Percentiles rank a stretch among this genome's conserved stretches.
Conservation (phyloP, 2,329 filamentous ascomycete genomes). For the Neonectria ditissima region DNA sequence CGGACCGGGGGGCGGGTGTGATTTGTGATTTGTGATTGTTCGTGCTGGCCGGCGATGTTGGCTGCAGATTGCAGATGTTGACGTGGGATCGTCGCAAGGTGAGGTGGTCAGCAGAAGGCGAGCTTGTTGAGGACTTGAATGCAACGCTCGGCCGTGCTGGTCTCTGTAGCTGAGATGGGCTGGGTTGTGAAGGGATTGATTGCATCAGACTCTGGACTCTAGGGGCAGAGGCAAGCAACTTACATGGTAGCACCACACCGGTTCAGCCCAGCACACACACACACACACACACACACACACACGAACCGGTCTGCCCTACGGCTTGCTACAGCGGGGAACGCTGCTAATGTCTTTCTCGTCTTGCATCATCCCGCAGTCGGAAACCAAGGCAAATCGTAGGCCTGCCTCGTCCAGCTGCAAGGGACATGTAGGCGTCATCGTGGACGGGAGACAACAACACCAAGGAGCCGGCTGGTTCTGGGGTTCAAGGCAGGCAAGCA, state of each 20-base stretch:
- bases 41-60: not conserved
- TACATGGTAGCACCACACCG: conserved; percentile 1
- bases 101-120: not conserved
- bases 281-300: too few species aligned
- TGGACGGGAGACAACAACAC: not conserved
- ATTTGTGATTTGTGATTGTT: not conserved
- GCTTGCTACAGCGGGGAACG: conserved; percentile 5
- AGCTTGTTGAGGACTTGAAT: not conserved
- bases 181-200: too few species aligned
- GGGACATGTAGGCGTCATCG: conserved; percentile 14
- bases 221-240: conserved; percentile 1
- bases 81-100: conserved; percentile 12
- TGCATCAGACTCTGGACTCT: not conserved
- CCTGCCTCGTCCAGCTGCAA: too few species aligned
- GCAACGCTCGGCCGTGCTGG: not conserved
- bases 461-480: too few species aligned
- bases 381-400: not conserved
- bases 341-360: conserved; percentile 7
- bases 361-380: conserved; percentile 13
- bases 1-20: conserved; percentile 9
- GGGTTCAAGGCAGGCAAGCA: too few species aligned
- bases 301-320: conserved; percentile 4
- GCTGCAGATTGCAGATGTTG: conserved; percentile 12
- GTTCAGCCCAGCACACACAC: conserved; percentile 9
- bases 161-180: not conserved